These are phyloP conservation scores for Artemisia tridentata DNA, from an alignment of 129 eudicot genomes.

Conservation along the genomic window DNA sequence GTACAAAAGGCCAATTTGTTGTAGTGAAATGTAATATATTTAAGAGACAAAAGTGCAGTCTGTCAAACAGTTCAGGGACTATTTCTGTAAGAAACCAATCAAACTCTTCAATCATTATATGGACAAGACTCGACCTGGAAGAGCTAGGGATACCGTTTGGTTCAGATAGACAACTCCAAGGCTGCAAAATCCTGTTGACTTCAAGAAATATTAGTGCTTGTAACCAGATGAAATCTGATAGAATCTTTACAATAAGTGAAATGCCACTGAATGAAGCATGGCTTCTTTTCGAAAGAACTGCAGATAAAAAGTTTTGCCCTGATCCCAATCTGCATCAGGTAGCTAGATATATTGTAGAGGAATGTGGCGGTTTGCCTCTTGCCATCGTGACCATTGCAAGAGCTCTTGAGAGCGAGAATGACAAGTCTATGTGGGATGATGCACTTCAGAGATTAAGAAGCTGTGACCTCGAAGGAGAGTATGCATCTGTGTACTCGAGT, in stretches of 20 bases:
- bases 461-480: conserved; percentile 26
- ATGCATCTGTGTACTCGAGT: conserved; percentile 30
- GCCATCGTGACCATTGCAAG: conserved; percentile 44
- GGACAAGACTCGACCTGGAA: conserved; percentile 34
- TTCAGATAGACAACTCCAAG: conserved; percentile 6
- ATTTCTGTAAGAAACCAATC: no score
- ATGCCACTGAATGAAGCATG: conserved; percentile 36
- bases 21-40: no score
- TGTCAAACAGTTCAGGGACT: no score
- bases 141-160: conserved; percentile 38
- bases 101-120: conserved; percentile 16
- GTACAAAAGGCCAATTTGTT: no score
- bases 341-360: conserved; percentile 33
- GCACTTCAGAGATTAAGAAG: conserved; percentile 33
- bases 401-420: conserved; percentile 28
- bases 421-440: conserved; percentile 33
- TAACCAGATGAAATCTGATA: conserved; percentile 28
- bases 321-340: conserved; percentile 1
- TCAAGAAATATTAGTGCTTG: conserved; percentile 36
- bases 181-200: conserved; percentile 42
- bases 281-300: conserved; percentile 27
- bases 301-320: background rate
- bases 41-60: no score
- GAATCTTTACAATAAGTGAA: conserved; percentile 12
- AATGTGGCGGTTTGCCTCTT: conserved; percentile 47